Evolutionary conservation across 805 yeast species (phyloP).

Genomic region (Pichia manshurica): DNA sequence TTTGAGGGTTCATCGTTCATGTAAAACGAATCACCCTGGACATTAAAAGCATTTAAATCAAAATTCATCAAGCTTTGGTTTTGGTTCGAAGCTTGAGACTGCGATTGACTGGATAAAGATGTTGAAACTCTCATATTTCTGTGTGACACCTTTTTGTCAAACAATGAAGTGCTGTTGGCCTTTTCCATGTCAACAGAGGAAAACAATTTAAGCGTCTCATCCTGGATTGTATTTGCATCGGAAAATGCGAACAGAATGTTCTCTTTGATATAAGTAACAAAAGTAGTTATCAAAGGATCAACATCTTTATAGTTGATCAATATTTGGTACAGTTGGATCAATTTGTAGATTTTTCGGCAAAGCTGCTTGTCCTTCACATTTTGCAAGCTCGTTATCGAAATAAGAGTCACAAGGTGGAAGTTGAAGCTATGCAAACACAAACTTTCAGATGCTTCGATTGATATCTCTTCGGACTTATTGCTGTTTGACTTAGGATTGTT

Average conservation of each 20-base stretch:
- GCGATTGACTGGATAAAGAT: background rate
- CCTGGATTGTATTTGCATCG: constrained; percentile 13
- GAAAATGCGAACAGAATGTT: constrained; percentile 11
- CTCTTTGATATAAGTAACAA: constrained; percentile 21
- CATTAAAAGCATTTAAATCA: constrained; percentile 28
- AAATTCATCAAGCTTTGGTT: constrained; percentile 13
- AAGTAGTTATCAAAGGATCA: constrained; percentile 20
- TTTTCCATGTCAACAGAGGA: constrained; percentile 12
- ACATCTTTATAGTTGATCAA: constrained; percentile 20
- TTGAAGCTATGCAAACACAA: constrained; percentile 29
- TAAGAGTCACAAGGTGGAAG: constrained; percentile 26
- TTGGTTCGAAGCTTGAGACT: background rate
- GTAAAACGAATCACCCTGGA: constrained; percentile 19
- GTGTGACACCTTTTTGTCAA: constrained; percentile 18
- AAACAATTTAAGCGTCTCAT: constrained; percentile 24
- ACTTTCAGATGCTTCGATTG: constrained; percentile 22
- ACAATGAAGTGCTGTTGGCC: constrained; percentile 16
- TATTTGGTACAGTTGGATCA: constrained; percentile 24
- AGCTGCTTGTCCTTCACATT: constrained; percentile 14
- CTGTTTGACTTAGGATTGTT: constrained; percentile 11
- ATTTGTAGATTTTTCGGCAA: constrained; percentile 15
- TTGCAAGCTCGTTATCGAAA: constrained; percentile 23
- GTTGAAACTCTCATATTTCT: background rate
- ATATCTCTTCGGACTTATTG: constrained; percentile 14
- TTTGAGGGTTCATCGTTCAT: constrained; percentile 12